phyloP scores from a whole-genome alignment of 352 stramenopile genomes.

The Phytophthora podocarpi region DNA sequence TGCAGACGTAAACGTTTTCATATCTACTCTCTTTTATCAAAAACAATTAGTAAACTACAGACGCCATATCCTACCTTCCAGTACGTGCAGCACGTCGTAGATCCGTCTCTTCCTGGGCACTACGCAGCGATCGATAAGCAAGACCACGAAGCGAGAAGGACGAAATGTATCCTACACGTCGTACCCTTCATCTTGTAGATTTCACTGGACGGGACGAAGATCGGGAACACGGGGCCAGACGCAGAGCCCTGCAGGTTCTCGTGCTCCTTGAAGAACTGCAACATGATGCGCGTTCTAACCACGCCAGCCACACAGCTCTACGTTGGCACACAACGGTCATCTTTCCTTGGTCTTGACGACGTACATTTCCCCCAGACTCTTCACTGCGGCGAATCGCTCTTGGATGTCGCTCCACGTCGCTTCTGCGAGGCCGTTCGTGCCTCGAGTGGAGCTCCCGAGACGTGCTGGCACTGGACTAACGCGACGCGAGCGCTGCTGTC shows the following conservation, averaged over 20 bases:
- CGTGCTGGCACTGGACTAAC: constrained; percentile 9
- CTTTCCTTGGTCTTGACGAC: constrained; percentile 4
- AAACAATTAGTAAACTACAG: neutral
- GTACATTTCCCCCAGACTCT: constrained; percentile 61
- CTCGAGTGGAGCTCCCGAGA: neutral
- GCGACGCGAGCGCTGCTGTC: constrained; percentile 15
- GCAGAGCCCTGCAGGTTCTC: constrained; percentile 37
- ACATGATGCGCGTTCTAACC: constrained; percentile 48
- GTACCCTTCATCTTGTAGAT: constrained; percentile 75
- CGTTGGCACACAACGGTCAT: neutral
- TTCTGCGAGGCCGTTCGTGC: constrained; percentile 20
- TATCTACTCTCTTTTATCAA: neutral
- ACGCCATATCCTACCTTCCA: constrained; percentile 71
- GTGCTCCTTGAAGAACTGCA: constrained; percentile 75
- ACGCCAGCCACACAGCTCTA: neutral
- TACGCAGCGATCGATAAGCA: constrained; percentile 26
- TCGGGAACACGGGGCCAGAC: constrained; percentile 35
- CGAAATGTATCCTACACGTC: constrained; percentile 6
- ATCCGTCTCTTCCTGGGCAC: constrained; percentile 71
- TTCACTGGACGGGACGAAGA: constrained; percentile 58
- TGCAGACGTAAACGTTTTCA: constrained; percentile 23
- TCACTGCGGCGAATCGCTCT: constrained; percentile 42
- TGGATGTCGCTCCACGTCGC: constrained; percentile 41
- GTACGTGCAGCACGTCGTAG: constrained; percentile 79
- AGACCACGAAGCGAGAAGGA: constrained; percentile 1